phyloP scores from a whole-genome alignment of 371 early-diverging fungal genomes.

The Basidiobolus meristosporus region DNA sequence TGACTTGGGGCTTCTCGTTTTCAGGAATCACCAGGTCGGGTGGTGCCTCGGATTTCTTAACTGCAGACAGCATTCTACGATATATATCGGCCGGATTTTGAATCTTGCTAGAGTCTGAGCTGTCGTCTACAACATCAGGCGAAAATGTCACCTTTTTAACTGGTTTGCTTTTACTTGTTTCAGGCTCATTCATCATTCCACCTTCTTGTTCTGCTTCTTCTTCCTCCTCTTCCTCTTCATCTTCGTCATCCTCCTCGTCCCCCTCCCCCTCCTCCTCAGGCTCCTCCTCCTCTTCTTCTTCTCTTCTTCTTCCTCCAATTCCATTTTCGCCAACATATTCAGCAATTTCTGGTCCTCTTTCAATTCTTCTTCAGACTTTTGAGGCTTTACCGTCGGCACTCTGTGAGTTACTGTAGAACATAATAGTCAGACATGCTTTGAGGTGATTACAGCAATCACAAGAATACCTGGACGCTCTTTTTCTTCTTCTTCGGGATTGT shows the following conservation, averaged over 20 bases:
- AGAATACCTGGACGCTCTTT: slow-evolving; percentile 10
- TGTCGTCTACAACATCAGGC: too few relatives aligned
- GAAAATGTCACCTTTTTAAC: too few relatives aligned
- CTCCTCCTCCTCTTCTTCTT: slow-evolving; percentile 10
- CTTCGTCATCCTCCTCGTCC: slow-evolving; percentile 8
- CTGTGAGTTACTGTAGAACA: neutral
- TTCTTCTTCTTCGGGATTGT: slow-evolving; percentile 33
- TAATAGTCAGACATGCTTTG: neutral
- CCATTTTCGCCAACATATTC: slow-evolving; percentile 7
- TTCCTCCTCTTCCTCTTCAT: slow-evolving; percentile 5
- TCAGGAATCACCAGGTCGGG: too few relatives aligned
- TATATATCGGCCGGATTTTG: too few relatives aligned
- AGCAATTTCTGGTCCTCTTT: slow-evolving; percentile 12
- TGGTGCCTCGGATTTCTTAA: too few relatives aligned
- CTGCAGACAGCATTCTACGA: too few relatives aligned
- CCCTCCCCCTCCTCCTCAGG: slow-evolving; percentile 10
- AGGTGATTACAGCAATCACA: neutral
- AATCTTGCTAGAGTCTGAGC: too few relatives aligned
- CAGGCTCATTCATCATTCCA: too few relatives aligned
- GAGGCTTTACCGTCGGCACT: slow-evolving; percentile 19
- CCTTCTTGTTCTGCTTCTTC: too few relatives aligned
- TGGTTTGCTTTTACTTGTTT: too few relatives aligned
- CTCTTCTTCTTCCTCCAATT: slow-evolving; percentile 12
- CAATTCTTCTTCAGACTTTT: slow-evolving; percentile 19
- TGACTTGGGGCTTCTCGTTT: too few relatives aligned